These are phyloP conservation scores for Calamus simplicifolius DNA, from an alignment of 176 grass and related monocot species.

Conservation along the genomic window DNA sequence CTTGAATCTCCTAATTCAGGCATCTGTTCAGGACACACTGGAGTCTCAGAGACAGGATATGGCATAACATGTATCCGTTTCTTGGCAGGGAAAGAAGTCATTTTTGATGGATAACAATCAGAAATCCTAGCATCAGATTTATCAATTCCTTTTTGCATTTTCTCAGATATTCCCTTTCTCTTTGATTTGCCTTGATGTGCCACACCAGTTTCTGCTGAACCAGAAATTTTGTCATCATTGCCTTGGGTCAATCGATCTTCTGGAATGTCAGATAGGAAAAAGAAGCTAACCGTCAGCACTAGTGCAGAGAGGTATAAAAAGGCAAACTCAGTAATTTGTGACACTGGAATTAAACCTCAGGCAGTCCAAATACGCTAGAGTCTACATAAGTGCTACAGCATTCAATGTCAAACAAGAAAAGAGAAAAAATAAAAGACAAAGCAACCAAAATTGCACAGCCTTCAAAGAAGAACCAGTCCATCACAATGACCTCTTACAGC, in stretches of 20 bases:
- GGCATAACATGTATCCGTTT: slow-evolving; percentile 70
- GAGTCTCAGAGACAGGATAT: slow-evolving; percentile 51
- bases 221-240: background rate
- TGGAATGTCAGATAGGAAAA: too few species aligned
- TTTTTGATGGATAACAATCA: slow-evolving; percentile 19
- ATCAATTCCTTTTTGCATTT: slow-evolving; percentile 13
- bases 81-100: slow-evolving; percentile 62
- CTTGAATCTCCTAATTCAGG: slow-evolving; percentile 37
- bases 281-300: too few species aligned
- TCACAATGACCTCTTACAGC: too few species aligned
- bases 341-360: too few species aligned
- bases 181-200: slow-evolving; percentile 7
- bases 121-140: slow-evolving; percentile 17
- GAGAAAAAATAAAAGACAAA: too few species aligned
- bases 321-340: too few species aligned
- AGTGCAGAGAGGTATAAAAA: too few species aligned
- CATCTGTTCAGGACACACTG: slow-evolving; percentile 38
- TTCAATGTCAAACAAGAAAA: too few species aligned
- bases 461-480: too few species aligned
- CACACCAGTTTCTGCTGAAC: background rate
- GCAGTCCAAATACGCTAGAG: too few species aligned
- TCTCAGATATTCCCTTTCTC: slow-evolving; percentile 32
- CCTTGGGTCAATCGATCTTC: slow-evolving; percentile 16
- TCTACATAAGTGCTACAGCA: too few species aligned
- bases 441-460: too few species aligned